phyloP scores from a whole-genome alignment of 1,284 basidiomycete species.

The Pascua guehoae region DNA sequence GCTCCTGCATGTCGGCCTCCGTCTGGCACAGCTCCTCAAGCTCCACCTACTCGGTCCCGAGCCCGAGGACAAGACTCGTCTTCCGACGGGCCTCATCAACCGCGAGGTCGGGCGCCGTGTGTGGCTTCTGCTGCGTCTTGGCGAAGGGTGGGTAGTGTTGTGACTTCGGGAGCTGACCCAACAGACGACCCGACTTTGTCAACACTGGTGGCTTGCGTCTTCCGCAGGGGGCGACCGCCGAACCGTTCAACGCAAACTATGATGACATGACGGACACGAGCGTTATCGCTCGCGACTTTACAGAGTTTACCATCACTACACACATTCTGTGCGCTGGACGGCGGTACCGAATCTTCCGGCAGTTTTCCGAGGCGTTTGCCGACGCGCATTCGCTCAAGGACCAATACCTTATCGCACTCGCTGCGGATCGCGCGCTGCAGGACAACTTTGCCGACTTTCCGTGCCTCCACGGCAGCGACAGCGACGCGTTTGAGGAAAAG shows the following conservation, averaged over 20 bases:
- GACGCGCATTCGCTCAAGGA: conserved; percentile 18
- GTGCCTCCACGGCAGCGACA: conserved; percentile 13
- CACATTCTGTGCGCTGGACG: conserved; percentile 18
- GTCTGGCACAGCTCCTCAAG: conserved; percentile 20
- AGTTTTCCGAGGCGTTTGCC: conserved; percentile 21
- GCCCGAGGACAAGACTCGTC: conserved; percentile 13
- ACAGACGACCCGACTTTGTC: conserved; percentile 18
- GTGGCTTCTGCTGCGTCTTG: conserved; percentile 21
- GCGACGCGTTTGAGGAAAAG: conserved; percentile 14
- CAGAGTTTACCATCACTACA: conserved; percentile 15
- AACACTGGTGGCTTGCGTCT: conserved; percentile 21
- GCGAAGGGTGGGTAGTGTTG: conserved; percentile 10
- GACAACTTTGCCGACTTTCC: conserved; percentile 18
- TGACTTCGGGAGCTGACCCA: neutral
- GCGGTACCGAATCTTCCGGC: conserved; percentile 22
- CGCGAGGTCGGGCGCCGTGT: conserved; percentile 19
- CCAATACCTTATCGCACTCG: conserved; percentile 18
- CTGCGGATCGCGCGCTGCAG: conserved; percentile 16
- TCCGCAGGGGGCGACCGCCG: conserved; percentile 17
- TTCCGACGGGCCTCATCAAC: conserved; percentile 16
- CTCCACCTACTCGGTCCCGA: conserved; percentile 19
- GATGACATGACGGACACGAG: conserved; percentile 20
- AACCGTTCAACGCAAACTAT: conserved; percentile 21
- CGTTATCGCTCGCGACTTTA: conserved; percentile 7
- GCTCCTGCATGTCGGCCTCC: conserved; percentile 20